These are phyloP conservation scores for Hymenoscyphus infarciens DNA, from an alignment of 2,329 filamentous ascomycete genomes.

Conservation along the genomic window DNA sequence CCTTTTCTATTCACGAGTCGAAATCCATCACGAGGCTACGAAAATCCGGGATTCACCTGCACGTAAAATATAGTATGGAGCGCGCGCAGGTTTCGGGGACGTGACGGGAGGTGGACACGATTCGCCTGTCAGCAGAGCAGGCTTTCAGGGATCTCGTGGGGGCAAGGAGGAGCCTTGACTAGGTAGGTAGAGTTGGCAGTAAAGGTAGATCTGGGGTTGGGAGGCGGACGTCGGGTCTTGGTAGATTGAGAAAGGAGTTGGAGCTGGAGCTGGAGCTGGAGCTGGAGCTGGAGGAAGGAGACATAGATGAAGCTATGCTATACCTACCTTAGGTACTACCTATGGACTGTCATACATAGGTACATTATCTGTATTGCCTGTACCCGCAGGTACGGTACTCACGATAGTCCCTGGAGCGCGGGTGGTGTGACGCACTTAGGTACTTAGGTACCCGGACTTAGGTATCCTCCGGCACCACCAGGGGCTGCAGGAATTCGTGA, in stretches of 20 bases:
- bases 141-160: not conserved
- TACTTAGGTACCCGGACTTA: too few species aligned
- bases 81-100: not conserved
- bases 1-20: slow-evolving; percentile 10
- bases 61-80: too few species aligned
- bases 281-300: not conserved
- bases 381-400: not conserved
- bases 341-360: not conserved
- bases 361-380: too few species aligned
- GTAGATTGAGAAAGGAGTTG: too few species aligned
- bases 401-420: not conserved
- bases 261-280: too few species aligned
- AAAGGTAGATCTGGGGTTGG: not conserved
- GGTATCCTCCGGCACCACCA: too few species aligned
- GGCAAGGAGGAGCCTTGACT: not conserved
- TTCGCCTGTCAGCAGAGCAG: not conserved
- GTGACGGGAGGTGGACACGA: not conserved
- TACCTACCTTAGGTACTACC: too few species aligned
- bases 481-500: too few species aligned
- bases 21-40: slow-evolving; percentile 14
- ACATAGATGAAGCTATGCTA: not conserved
- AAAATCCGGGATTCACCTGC: not conserved
- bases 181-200: not conserved
- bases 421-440: not conserved
- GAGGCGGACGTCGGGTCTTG: too few species aligned